Evolutionary conservation across 2,329 filamentous ascomycete genomes (phyloP), one percentile per base, ranked within the genome.

Genomic region (Beauveria asiatica): DNA sequence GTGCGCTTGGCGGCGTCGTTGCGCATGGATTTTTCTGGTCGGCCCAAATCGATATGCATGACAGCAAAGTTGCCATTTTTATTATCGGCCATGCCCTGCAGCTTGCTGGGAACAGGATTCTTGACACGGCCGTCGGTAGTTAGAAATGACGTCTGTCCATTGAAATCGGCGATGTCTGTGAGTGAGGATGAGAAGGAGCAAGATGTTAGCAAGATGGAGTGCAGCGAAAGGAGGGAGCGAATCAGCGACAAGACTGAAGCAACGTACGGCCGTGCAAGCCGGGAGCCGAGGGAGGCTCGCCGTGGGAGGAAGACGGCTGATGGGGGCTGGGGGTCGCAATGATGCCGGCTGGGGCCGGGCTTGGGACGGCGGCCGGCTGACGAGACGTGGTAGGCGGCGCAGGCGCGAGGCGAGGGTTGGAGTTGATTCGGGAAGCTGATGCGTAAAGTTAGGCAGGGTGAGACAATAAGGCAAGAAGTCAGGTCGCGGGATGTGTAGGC

Each of bases 61-160:
- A 86, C 81, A 50, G 78, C 75, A 68, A 87, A 87, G 64, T 84
- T 85, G 30, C 83, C 83, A 62, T 81, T 81, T 65, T 78, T 80
- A 27, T 75, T 74, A 63, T 81, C 78, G 21, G 80, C 79, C 64
- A 80, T 82, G 62, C 82, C 81, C 67, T 85, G 83, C 58, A 86
- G 73, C 68, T 85, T 86, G 69, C 79, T 83, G 5, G 84, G 83
- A 2, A 86, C 78, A 1, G 83, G 81, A 62, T 85, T 84, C 60
- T 80, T 70, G 53, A 73, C 67, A 37, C 71, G 70, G 39, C 70
- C 71, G 63, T 75, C 71, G 27, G 65, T 63, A 61, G 58, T 62
- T 61, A 57, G 21, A 23, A 59, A 59, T 17, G 57, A 33, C 33
- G 55, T 49, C 39, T 62, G 61, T 51, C 46, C 51, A 57, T 65